Evolutionary conservation across 805 yeast genomes (phyloP).

Genomic region (Blastobotrys americana): DNA sequence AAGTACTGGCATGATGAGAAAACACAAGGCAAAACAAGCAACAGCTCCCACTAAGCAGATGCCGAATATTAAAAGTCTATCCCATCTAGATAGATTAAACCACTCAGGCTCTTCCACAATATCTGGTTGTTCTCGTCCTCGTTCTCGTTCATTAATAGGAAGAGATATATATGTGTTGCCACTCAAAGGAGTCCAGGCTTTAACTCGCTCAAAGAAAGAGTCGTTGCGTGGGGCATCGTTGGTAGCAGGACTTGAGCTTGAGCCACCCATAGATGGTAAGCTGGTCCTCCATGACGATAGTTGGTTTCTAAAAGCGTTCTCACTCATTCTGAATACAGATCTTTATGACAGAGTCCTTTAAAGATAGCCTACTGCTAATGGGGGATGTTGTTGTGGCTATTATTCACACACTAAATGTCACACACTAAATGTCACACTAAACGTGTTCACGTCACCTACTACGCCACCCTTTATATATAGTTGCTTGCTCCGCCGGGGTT

Average conservation of each 20-base stretch:
- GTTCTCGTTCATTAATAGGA: constrained; percentile 19
- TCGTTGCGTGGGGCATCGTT: constrained; percentile 9
- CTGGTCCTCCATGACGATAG: constrained; percentile 27
- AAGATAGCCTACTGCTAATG: no score
- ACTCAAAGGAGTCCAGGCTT: constrained; percentile 25
- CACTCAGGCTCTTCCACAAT: constrained; percentile 34
- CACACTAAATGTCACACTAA: no score
- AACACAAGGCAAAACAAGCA: constrained; percentile 76
- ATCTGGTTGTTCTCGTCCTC: constrained; percentile 16
- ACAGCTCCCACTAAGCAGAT: constrained; percentile 68
- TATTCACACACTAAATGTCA: no score
- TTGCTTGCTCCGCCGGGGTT: no score
- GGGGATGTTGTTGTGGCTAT: no score
- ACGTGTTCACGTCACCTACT: no score
- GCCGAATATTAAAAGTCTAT: constrained; percentile 68
- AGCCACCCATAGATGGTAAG: constrained; percentile 2
- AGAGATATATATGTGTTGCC: constrained; percentile 16
- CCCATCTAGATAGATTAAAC: constrained; percentile 56
- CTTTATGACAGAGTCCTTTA: background rate
- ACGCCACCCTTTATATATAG: no score
- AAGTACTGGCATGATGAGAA: constrained; percentile 80
- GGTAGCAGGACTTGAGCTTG: constrained; percentile 8
- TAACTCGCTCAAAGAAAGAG: constrained; percentile 21
- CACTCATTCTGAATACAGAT: constrained; percentile 12
- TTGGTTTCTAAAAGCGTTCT: constrained; percentile 30